Evolutionary conservation across 108 stramenopile species (phyloP).

Genomic region (Asterionellopsis glacialis): DNA sequence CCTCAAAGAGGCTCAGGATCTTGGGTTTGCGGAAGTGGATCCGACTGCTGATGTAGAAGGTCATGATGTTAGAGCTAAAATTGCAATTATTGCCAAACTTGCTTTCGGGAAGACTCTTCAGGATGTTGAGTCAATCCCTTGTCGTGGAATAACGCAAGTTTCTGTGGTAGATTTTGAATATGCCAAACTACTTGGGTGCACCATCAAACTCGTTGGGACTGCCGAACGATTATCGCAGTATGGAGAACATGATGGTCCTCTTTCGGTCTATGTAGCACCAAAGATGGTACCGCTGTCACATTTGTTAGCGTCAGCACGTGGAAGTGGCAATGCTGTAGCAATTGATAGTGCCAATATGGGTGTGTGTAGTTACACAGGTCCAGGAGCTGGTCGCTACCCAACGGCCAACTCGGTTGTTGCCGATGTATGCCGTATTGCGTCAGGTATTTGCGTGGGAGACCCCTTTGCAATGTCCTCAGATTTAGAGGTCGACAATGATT

Average conservation of each 20-base stretch:
- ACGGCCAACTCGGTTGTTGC: slow-evolving; percentile 92
- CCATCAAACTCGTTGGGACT: slow-evolving; percentile 90
- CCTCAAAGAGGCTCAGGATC: slow-evolving; percentile 69
- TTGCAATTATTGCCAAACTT: slow-evolving; percentile 83
- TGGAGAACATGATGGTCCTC: slow-evolving; percentile 54
- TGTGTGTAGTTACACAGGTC: slow-evolving; percentile 66
- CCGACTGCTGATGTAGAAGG: slow-evolving; percentile 89
- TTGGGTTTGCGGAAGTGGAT: slow-evolving; percentile 80
- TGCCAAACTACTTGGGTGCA: slow-evolving; percentile 76
- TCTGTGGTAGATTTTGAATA: slow-evolving; percentile 79
- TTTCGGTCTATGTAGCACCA: slow-evolving; percentile 82
- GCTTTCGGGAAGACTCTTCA: slow-evolving; percentile 78
- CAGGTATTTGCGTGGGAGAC: slow-evolving; percentile 24
- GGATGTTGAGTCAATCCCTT: slow-evolving; percentile 55
- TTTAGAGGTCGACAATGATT: slow-evolving; percentile 68
- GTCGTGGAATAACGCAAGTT: slow-evolving; percentile 75
- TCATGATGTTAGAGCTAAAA: slow-evolving; percentile 89
- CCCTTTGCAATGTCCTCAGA: slow-evolving; percentile 13
- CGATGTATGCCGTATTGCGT: slow-evolving; percentile 80
- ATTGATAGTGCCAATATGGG: slow-evolving; percentile 74
- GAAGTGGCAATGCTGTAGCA: slow-evolving; percentile 74
- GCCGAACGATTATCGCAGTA: slow-evolving; percentile 57
- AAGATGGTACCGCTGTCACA: slow-evolving; percentile 65
- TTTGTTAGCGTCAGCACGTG: slow-evolving; percentile 57
- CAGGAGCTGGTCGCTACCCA: slow-evolving; percentile 92